phyloP scores from a whole-genome alignment of 2,329 filamentous ascomycete species.

The Penicillium sp. region DNA sequence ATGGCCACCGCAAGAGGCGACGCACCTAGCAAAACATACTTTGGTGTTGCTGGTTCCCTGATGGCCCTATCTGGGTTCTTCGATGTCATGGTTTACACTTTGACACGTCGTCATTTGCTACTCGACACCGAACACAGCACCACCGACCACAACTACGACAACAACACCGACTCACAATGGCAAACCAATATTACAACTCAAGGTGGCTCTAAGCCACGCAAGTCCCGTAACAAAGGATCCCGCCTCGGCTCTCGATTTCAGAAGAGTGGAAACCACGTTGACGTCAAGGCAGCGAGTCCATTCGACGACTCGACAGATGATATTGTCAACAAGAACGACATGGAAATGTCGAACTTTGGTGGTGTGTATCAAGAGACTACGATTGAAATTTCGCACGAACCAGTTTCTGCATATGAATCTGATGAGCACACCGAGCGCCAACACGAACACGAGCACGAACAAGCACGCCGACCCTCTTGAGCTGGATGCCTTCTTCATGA shows the following conservation, averaged over 20 bases:
- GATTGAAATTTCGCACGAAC: constrained; percentile 43
- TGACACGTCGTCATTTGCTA: constrained; percentile 57
- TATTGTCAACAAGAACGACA: constrained; percentile 38
- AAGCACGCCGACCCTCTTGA: neutral
- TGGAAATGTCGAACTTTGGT: constrained; percentile 35
- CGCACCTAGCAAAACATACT: constrained; percentile 43
- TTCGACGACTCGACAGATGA: constrained; percentile 48
- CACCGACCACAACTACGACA: constrained; percentile 27
- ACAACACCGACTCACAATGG: constrained; percentile 32
- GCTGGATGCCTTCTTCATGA: neutral
- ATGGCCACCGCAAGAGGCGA: constrained; percentile 40
- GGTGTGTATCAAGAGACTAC: constrained; percentile 46
- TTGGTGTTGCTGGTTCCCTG: constrained; percentile 54
- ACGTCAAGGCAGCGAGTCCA: constrained; percentile 21
- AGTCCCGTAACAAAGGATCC: constrained; percentile 16
- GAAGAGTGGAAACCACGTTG: constrained; percentile 17
- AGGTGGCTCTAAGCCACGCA: constrained; percentile 10
- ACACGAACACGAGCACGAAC: neutral
- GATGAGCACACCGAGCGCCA: constrained; percentile 7
- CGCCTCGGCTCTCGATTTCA: constrained; percentile 23
- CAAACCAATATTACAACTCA: constrained; percentile 30
- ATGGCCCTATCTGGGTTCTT: constrained; percentile 60
- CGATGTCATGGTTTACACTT: constrained; percentile 59
- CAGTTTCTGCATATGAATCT: constrained; percentile 17
- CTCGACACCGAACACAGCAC: constrained; percentile 48